A percentile compares a stretch with the other conserved stretches of the same genome.
phyloP scores from a whole-genome alignment of 208 protist species.

The Phytomonas sp. region DNA sequence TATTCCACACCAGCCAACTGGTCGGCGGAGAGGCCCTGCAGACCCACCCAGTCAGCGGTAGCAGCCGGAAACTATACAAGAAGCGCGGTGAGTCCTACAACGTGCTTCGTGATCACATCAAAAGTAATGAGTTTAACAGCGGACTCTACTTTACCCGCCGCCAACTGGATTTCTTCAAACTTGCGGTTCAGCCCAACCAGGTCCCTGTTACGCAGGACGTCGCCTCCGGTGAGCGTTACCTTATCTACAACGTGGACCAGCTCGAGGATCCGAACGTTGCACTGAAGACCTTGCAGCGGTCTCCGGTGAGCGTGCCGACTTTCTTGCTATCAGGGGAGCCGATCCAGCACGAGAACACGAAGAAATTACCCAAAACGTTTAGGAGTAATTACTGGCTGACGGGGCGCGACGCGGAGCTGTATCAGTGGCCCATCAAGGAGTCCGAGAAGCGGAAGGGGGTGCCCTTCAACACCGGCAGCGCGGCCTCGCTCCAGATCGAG shows the following conservation, averaged over 20 bases:
- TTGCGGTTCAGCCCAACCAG: constrained; percentile 53
- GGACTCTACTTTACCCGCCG: constrained; percentile 82
- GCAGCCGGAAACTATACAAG: constrained; percentile 67
- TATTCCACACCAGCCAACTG: constrained; percentile 79
- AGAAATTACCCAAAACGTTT: constrained; percentile 67
- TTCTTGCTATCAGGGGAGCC: constrained; percentile 80
- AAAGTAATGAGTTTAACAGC: constrained; percentile 80
- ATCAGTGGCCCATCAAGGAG: constrained; percentile 84
- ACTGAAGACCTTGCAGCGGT: constrained; percentile 74
- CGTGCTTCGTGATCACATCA: constrained; percentile 61
- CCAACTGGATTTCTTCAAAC: constrained; percentile 81
- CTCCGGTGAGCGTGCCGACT: constrained; percentile 66
- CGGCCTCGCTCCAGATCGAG: constrained; percentile 59
- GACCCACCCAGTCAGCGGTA: constrained; percentile 66
- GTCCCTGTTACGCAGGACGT: constrained; percentile 61
- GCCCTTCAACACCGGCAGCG: constrained; percentile 35
- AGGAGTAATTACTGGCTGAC: constrained; percentile 86
- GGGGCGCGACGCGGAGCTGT: constrained; percentile 75
- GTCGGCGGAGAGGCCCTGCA: constrained; percentile 62
- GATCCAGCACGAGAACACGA: constrained; percentile 56
- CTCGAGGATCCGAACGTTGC: constrained; percentile 76
- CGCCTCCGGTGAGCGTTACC: constrained; percentile 50
- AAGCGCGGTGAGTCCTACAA: constrained; percentile 50
- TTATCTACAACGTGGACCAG: constrained; percentile 86
- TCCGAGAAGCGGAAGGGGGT: constrained; percentile 72